Base-by-base conservation (phyloP, 1,139 yeast genomes). In the Yamadazyma conglobata region DNA sequence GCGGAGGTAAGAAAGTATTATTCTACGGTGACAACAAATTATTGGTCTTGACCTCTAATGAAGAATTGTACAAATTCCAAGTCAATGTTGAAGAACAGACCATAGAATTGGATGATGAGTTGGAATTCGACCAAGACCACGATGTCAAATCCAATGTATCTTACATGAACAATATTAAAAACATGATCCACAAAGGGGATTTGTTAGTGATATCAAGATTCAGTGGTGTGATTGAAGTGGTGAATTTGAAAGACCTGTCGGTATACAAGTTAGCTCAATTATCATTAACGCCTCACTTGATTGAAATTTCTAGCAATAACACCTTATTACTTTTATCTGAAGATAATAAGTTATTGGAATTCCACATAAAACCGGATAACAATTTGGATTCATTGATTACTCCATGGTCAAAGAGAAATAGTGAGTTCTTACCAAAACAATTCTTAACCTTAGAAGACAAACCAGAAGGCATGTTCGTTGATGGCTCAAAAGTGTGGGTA, bases 391-490 rank as follows among this genome's bases (percentile, higher is more conserved):
- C 59, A 10, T 59, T 75, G 27, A 63, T 85, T 40, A 81, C 95
- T 0, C 50, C 72, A 6, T 91, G 98, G 98, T 80, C 95, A 6
- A 76, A 77, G 43, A 64, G 73, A 33, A 87, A 87, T 56, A 73
- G 87, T 14, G 93, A 83, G 34, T 67, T 74, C 33, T 59, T 89
- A 40, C 96, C 97, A 4, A 64, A 64, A 24, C 78, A 79, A 41
- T 77, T 84, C 40, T 55, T 70, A 19, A 57, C 67, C 6, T 63
- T 76, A 36, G 76, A 72, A 18, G 93, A 84, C 40, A 79, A 81
- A 46, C 83, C 95, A 34, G 70, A 77, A 41, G 96, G 95, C 6
- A 57, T 84, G 16, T 86, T 84, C 48, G 49, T 61, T 2, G 63
- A 70, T 31, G 47, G 43, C 2, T 50, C 48, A 13, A 58, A 52